Percentiles rank a stretch among this genome's conserved stretches.
phyloP scores from a whole-genome alignment of 192 early-diverging fungal genomes.

The Linnemannia schmuckeri region DNA sequence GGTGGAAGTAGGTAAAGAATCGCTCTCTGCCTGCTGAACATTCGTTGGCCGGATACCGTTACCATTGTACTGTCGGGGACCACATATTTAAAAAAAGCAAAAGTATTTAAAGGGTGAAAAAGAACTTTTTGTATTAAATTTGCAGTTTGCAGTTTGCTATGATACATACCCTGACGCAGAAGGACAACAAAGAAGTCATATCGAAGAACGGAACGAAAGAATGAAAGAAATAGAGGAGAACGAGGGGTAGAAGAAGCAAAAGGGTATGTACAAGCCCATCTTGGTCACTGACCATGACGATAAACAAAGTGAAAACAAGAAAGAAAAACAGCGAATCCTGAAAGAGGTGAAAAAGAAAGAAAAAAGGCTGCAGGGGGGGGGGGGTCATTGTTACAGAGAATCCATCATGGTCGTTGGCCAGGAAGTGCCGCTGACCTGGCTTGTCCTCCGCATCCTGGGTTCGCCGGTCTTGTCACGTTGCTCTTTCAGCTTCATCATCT shows the following conservation, averaged over 20 bases:
- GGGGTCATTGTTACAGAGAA: background rate
- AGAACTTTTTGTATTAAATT: background rate
- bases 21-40: too few species aligned
- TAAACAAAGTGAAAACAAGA: background rate
- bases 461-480: background rate
- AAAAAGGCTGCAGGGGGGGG: background rate
- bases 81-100: too few species aligned
- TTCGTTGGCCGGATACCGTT: too few species aligned
- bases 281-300: background rate
- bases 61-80: too few species aligned
- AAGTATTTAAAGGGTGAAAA: background rate
- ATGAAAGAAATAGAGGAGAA: background rate
- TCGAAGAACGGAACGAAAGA: background rate
- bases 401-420: constrained; percentile 1
- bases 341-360: background rate
- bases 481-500: constrained; percentile 16
- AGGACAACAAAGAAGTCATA: background rate
- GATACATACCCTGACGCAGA: background rate
- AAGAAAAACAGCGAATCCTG: background rate
- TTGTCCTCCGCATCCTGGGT: background rate
- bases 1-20: too few species aligned
- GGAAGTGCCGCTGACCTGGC: background rate
- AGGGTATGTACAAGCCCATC: constrained; percentile 11
- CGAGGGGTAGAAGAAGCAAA: background rate
- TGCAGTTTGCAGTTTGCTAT: background rate